These are phyloP conservation scores for Cylindrotheca fusiformis DNA, from an alignment of 108 stramenopile species.

Conservation along the genomic window DNA sequence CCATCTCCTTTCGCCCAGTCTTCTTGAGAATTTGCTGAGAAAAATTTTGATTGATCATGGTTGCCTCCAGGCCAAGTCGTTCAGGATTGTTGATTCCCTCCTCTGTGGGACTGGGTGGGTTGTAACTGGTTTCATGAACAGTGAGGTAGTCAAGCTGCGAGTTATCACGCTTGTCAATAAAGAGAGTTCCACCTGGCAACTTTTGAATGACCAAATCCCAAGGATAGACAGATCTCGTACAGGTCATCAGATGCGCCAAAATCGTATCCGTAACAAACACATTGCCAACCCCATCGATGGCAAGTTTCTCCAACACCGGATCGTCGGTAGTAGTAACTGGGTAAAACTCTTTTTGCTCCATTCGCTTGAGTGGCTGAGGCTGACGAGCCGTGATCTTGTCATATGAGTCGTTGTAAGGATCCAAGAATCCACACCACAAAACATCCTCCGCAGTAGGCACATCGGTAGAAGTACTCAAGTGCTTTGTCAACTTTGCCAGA, in stretches of 20 bases:
- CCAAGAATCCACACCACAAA: conserved; percentile 91
- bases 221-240: conserved; percentile 91
- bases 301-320: conserved; percentile 93
- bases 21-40: conserved; percentile 93
- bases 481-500: conserved; percentile 86
- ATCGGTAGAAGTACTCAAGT: conserved; percentile 35
- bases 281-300: conserved; percentile 88
- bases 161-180: conserved; percentile 97
- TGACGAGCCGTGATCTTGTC: conserved; percentile 85
- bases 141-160: conserved; percentile 93
- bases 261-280: conserved; percentile 97
- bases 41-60: conserved; percentile 98
- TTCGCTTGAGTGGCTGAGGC: conserved; percentile 66
- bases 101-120: conserved; percentile 59
- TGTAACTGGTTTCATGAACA: conserved; percentile 86
- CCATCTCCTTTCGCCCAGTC: conserved; percentile 68
- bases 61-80: conserved; percentile 91
- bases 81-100: conserved; percentile 91
- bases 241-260: conserved; percentile 95
- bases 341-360: conserved; percentile 91
- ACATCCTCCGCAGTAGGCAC: conserved; percentile 75
- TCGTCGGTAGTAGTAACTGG: conserved; percentile 97
- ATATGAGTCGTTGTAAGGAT: conserved; percentile 91
- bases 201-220: conserved; percentile 98
- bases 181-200: conserved; percentile 80